Conservation (phyloP, 106 monocot species). For the Xerophyta viscosa region DNA sequence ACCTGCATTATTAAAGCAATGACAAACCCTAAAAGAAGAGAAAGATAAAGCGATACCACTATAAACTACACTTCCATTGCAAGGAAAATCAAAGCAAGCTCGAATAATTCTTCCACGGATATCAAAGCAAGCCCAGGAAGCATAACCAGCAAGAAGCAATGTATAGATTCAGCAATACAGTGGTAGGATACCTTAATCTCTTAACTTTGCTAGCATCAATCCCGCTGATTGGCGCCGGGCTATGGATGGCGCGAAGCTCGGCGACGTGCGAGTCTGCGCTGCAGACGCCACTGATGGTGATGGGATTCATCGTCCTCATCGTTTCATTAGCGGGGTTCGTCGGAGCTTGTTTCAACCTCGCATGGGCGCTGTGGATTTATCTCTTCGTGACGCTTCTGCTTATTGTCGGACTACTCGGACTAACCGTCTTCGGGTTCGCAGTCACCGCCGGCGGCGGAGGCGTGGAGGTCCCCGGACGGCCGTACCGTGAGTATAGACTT, state of each 20-base stretch:
- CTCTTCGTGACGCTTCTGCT: conserved; percentile 74
- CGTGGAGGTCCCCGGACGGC: conserved; percentile 39
- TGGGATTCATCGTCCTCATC: conserved; percentile 85
- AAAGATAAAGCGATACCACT: not conserved
- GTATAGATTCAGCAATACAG: conserved; percentile 76
- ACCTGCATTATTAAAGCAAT: not conserved
- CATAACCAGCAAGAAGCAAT: conserved; percentile 3
- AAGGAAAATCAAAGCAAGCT: not conserved
- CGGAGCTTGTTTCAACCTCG: conserved; percentile 78
- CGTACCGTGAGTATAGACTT: conserved; percentile 65
- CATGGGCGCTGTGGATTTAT: conserved; percentile 81
- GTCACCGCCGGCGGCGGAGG: conserved; percentile 76
- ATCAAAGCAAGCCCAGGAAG: not conserved
- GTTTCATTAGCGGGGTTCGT: conserved; percentile 82
- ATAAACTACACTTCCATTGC: no score
- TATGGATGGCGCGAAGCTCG: conserved; percentile 56
- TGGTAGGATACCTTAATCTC: conserved; percentile 88
- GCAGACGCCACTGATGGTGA: conserved; percentile 66
- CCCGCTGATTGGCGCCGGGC: conserved; percentile 78
- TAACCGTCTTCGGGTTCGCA: conserved; percentile 74
- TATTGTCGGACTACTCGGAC: conserved; percentile 45
- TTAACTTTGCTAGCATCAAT: conserved; percentile 68
- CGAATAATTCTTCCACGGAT: not conserved
- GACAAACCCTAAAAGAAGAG: not conserved
- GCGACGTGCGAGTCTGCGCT: conserved; percentile 65